Conservation (phyloP, 2,329 filamentous ascomycete genomes). For the Fusarium sp. region DNA sequence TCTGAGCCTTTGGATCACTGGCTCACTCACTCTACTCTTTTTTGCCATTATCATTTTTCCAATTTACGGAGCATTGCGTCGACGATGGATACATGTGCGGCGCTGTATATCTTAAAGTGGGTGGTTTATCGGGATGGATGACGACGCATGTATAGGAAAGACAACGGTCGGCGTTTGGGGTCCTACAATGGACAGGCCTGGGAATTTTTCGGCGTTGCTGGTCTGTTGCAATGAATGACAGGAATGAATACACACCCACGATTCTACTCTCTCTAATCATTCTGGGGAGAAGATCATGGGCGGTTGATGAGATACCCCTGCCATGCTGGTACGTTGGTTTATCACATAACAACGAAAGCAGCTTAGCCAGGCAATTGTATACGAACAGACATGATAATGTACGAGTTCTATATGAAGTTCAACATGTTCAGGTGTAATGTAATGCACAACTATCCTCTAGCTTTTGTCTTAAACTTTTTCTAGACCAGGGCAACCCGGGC, state of each 20-base stretch:
- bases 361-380: constrained; percentile 15
- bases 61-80: constrained; percentile 6
- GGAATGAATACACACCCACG: constrained; percentile 4
- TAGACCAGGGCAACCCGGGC: constrained; percentile 3
- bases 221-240: constrained; percentile 21
- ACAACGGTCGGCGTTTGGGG: constrained; percentile 35
- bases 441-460: constrained; percentile 7
- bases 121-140: constrained; percentile 5
- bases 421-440: neutral
- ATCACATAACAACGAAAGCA: constrained; percentile 13
- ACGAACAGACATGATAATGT: constrained; percentile 23
- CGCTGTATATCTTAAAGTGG: constrained; percentile 26
- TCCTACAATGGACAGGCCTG: constrained; percentile 11
- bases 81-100: constrained; percentile 17
- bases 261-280: constrained; percentile 21
- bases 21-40: constrained; percentile 24
- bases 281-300: constrained; percentile 9
- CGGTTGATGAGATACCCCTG: constrained; percentile 37
- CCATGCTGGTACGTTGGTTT: constrained; percentile 14
- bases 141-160: constrained; percentile 25
- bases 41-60: constrained; percentile 5
- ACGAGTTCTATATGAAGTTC: constrained; percentile 11
- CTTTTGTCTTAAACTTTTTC: constrained; percentile 4
- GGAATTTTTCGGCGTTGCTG: constrained; percentile 18
- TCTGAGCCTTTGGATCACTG: constrained; percentile 49